Base-by-base conservation (phyloP, 1,284 basidiomycete genomes). In the Macrocystidia cucumis region DNA sequence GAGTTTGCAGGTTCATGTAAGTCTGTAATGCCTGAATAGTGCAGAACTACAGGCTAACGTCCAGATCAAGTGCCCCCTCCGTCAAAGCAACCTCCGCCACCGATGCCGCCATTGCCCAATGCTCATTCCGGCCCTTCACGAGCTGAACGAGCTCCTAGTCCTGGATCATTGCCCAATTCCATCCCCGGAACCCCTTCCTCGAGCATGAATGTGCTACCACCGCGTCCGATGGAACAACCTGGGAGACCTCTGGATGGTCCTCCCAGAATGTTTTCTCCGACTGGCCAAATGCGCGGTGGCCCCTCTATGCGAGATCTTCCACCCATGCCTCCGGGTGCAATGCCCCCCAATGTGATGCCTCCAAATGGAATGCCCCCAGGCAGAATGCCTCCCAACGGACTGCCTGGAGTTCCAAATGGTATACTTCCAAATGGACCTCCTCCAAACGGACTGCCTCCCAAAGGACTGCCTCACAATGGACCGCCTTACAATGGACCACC, bases 1-100 rank as follows among this genome's bases (percentile, higher is more conserved):
- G 79, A 85, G 17, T 89, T 91, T 55, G 87, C 89, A 20, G 62
- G 69, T 22, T 71, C 70, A 28, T 57, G 90, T 91, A 52, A 60
- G 79, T 65, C n/a, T 35, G 12, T 19, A 14, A 9, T n/a, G 11
- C 24, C 14, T 3, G 9, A 14, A 29, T 24, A 26, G 23, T 18
- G 12, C 6, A n/a, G 18, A 29, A 25, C 17, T 16, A 29, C 22
- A 9, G 25, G 18, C 32, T 18, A 38, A 34, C n/a, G n/a, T 18
- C 24, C 34, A 12, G 13, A 14, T 36, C 14, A 44, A 81, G 78
- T 78, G 35, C 62, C 74, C 22, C 72, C 71, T 9, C 59, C 63
- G n/a, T 67, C 74, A 7, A 78, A 76, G 49, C 67, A 69, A 42
- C 67, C 72, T 25, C 69, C 74, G 5, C 78, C 79, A 4, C 75